Percentiles rank a stretch among this genome's conserved stretches.
Conservation (phyloP, 352 stramenopile species). For the Pythium oligandrum region DNA sequence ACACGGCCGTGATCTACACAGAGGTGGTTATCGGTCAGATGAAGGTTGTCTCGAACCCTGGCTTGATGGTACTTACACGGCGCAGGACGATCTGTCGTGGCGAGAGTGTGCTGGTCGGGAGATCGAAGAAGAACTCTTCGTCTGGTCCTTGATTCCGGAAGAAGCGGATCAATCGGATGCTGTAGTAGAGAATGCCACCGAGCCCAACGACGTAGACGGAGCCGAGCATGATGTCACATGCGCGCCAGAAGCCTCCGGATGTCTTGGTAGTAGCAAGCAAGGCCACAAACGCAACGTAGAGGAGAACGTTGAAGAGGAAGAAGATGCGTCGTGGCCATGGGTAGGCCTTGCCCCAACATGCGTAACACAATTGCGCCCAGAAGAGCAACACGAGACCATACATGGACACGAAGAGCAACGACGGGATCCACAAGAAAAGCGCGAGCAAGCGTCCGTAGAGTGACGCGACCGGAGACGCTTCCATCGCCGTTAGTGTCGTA, state of each 20-base stretch:
- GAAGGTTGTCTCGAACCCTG: too few relatives aligned
- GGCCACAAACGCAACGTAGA: constrained; percentile 56
- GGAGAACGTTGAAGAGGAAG: constrained; percentile 69
- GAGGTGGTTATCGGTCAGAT: too few relatives aligned
- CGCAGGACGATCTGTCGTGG: constrained; percentile 63
- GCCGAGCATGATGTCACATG: constrained; percentile 64
- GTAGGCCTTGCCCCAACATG: constrained; percentile 68
- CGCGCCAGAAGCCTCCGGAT: constrained; percentile 52
- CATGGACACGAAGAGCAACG: constrained; percentile 83
- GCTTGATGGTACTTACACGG: constrained; percentile 28
- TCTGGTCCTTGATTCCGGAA: constrained; percentile 68
- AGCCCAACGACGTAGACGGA: constrained; percentile 58
- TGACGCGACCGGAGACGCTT: constrained; percentile 33
- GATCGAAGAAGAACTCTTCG: constrained; percentile 82
- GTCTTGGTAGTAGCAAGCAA: constrained; percentile 41
- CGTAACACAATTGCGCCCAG: constrained; percentile 81
- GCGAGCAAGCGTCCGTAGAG: constrained; percentile 44
- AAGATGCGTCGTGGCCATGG: constrained; percentile 72
- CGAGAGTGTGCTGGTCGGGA: constrained; percentile 32
- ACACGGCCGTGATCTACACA: constrained; percentile 67
- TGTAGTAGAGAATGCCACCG: constrained; percentile 77
- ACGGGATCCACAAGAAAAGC: constrained; percentile 71
- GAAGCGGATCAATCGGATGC: constrained; percentile 70
- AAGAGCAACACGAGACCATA: constrained; percentile 83
- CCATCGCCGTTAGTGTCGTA: constrained; percentile 36